Percentiles rank a stretch among this genome's conserved stretches.
Conservation (phyloP, 2,329 filamentous ascomycete species). For the Nannizziopsis arthrosporioides region DNA sequence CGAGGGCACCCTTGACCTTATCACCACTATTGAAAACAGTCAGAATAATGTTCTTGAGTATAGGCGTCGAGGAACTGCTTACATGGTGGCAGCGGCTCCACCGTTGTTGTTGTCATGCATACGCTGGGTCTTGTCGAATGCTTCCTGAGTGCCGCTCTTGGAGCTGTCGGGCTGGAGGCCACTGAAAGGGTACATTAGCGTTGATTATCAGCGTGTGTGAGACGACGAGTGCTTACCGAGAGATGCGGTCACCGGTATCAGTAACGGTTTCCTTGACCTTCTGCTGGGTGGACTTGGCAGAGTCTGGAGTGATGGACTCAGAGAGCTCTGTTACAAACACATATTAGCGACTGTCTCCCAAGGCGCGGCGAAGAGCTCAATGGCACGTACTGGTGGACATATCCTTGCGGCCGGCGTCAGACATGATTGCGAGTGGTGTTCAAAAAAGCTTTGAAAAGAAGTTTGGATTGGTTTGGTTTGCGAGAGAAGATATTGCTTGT, state of each 20-base stretch:
- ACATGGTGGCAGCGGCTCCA: constrained; percentile 31
- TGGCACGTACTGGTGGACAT: constrained; percentile 38
- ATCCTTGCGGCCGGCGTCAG: constrained; percentile 52
- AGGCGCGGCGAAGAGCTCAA: neutral
- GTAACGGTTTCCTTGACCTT: constrained; percentile 48
- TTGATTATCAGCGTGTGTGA: neutral
- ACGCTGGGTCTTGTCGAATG: constrained; percentile 40
- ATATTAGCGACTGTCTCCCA: constrained; percentile 15
- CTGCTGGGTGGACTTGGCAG: constrained; percentile 49
- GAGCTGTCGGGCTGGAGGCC: constrained; percentile 41
- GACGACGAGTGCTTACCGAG: constrained; percentile 30
- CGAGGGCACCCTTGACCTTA: constrained; percentile 35
- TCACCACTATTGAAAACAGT: constrained; percentile 25
- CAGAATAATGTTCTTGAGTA: neutral
- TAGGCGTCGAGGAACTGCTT: constrained; percentile 16
- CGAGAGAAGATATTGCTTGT: neutral
- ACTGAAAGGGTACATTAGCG: constrained; percentile 18
- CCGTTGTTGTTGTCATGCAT: constrained; percentile 32
- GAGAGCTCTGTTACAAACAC: constrained; percentile 36
- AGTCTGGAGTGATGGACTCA: constrained; percentile 48
- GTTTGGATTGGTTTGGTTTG: neutral
- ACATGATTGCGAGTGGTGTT: constrained; percentile 37
- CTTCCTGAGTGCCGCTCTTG: constrained; percentile 45
- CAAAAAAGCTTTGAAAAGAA: neutral
- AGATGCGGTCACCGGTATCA: constrained; percentile 44